phyloP scores from a whole-genome alignment of 768 basidiomycete genomes.

The Termitomyces sp. region DNA sequence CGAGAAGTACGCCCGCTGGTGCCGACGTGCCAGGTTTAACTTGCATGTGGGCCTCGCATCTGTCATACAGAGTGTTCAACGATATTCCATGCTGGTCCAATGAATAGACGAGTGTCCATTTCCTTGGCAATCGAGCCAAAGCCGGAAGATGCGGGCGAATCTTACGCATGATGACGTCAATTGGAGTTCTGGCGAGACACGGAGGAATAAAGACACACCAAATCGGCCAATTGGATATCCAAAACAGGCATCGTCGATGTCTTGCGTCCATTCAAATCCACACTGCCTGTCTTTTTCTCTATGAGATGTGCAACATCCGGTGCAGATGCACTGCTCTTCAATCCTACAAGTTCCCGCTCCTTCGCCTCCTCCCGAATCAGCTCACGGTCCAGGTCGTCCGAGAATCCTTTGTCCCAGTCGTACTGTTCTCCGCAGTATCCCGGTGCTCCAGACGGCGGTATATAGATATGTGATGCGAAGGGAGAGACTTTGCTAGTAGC shows the following conservation, averaged over 20 bases:
- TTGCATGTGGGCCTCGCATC: slow-evolving; percentile 42
- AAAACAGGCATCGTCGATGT: slow-evolving; percentile 51
- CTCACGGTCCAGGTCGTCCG: slow-evolving; percentile 41
- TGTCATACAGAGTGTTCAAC: slow-evolving; percentile 77
- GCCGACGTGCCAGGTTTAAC: slow-evolving; percentile 23
- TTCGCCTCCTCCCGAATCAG: slow-evolving; percentile 13
- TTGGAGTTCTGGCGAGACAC: neutral
- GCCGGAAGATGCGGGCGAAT: slow-evolving; percentile 70
- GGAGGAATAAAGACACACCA: slow-evolving; percentile 40
- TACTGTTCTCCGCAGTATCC: slow-evolving; percentile 64
- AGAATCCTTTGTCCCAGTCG: slow-evolving; percentile 67
- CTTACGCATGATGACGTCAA: slow-evolving; percentile 28
- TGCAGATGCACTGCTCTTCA: slow-evolving; percentile 3
- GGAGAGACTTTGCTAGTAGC: slow-evolving; percentile 23
- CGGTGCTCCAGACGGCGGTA: slow-evolving; percentile 61
- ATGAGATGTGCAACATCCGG: slow-evolving; percentile 37
- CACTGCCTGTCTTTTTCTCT: slow-evolving; percentile 43
- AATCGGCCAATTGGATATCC: slow-evolving; percentile 45
- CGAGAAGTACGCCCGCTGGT: slow-evolving; percentile 46
- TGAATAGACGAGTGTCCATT: slow-evolving; percentile 83
- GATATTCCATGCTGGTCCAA: slow-evolving; percentile 95
- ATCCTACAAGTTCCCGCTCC: slow-evolving; percentile 16
- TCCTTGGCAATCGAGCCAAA: slow-evolving; percentile 59
- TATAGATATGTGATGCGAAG: slow-evolving; percentile 34
- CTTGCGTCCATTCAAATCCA: slow-evolving; percentile 51